Conservation (phyloP, 805 yeast species). For the Saccharomycopsis amapae region DNA sequence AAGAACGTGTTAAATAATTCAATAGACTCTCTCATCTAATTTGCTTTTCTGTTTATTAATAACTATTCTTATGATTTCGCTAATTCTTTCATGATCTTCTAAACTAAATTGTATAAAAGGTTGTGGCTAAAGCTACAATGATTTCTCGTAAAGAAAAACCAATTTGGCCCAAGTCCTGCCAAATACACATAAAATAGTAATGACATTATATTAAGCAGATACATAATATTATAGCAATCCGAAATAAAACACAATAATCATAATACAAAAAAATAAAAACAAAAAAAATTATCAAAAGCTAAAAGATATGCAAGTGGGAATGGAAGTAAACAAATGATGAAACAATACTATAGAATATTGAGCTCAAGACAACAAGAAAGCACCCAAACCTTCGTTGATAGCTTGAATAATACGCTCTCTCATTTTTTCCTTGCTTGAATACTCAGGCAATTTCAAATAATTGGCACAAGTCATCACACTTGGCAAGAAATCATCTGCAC, state of each 20-base stretch:
- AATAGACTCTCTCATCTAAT: too few relatives aligned
- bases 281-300: background rate
- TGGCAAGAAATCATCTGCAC: slow-evolving; percentile 77
- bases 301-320: background rate
- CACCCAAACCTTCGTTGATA: slow-evolving; percentile 80
- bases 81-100: too few relatives aligned
- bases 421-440: slow-evolving; percentile 58
- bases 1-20: slow-evolving; percentile 54
- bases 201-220: too few relatives aligned
- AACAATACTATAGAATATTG: background rate
- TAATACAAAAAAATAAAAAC: background rate
- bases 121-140: too few relatives aligned
- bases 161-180: too few relatives aligned
- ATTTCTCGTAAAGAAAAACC: too few relatives aligned
- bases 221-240: background rate
- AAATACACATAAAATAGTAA: too few relatives aligned
- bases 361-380: slow-evolving; percentile 64
- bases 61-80: too few relatives aligned
- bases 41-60: background rate
- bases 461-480: slow-evolving; percentile 99
- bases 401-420: slow-evolving; percentile 56
- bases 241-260: background rate
- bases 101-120: too few relatives aligned
- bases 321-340: background rate
- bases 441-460: slow-evolving; percentile 82